Evolutionary conservation across 2,329 filamentous ascomycete species (phyloP), one percentile per base, ranked within the genome.

Genomic region (Aspergillus amoenus): DNA sequence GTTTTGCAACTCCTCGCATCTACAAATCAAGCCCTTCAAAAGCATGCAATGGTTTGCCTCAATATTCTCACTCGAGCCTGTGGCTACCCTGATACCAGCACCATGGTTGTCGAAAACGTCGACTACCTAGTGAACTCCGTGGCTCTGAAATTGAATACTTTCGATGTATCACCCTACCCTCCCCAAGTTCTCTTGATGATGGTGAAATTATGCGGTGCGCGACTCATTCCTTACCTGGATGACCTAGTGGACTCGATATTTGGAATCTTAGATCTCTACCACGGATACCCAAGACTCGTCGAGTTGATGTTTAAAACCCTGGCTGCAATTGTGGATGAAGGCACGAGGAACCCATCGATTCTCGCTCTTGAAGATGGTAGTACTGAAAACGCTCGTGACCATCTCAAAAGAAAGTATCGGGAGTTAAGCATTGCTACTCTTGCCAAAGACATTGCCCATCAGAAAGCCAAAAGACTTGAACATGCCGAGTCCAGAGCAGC

Each of bases 111-210:
- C 27, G 86, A 89, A 52, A 99, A 99, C 60, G 93, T 91, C 15
- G 94, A 99, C 73, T 99, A 99, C 71, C 89, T 99, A 75, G 88
- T 97, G 59, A 97, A 97, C 69, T 91, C 94, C 0, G 86, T 99
- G 15, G 91, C 90, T 0, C 76, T 97, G 59, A 90, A 92, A 60
- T 82, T 99, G 7, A 97, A 96, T 66, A 91, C 90, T 0, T 91
- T 97, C 62, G 92, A 97, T 62, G 88, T 97, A 52, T 93, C 92
- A 0, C 93, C 93, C 1, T 90, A 96, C 61, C 92, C 91, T 3
- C 92, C 93, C 3, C 89, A 93, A 64, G 94, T 97, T 2, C 76
- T 99, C 48, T 83, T 89, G 6, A 97, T 99, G 93, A 95, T 97
- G 90, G 87, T 97, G 59, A 87, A 85, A 24, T 82, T 99, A 13